Conservation (phyloP, 2,329 filamentous ascomycete species). For the Aureobasidium sp. region DNA sequence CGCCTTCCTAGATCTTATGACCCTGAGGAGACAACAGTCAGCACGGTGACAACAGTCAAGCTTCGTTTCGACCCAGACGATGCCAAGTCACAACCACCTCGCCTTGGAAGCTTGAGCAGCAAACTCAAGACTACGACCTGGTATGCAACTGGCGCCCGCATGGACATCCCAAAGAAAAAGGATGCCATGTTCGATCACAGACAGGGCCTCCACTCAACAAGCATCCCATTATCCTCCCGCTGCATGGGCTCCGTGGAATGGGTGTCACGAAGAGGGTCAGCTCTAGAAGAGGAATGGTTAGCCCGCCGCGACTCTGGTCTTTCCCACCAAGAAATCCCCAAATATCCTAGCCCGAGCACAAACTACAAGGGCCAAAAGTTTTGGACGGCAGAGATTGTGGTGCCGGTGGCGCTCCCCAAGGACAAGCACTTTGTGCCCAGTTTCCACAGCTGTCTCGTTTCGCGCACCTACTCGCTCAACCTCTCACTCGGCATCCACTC, state of each 20-base stretch:
- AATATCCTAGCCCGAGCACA: slow-evolving; percentile 31
- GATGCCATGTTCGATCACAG: slow-evolving; percentile 39
- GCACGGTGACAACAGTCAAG: slow-evolving; percentile 49
- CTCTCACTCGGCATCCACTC: slow-evolving; percentile 48
- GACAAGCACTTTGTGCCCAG: slow-evolving; percentile 59
- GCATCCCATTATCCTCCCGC: slow-evolving; percentile 47
- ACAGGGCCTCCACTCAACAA: slow-evolving; percentile 48
- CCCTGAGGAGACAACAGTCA: slow-evolving; percentile 35
- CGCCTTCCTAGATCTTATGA: slow-evolving; percentile 39
- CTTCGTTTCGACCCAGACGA: slow-evolving; percentile 55
- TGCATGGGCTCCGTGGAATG: slow-evolving; percentile 53
- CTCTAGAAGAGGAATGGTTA: slow-evolving; percentile 24
- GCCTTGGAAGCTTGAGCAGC: slow-evolving; percentile 44
- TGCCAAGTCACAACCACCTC: slow-evolving; percentile 44
- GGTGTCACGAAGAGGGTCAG: slow-evolving; percentile 37
- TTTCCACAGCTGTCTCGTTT: slow-evolving; percentile 62
- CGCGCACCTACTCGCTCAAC: slow-evolving; percentile 56
- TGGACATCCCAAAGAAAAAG: slow-evolving; percentile 42
- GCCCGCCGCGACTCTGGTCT: slow-evolving; percentile 36
- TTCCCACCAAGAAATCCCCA: slow-evolving; percentile 26
- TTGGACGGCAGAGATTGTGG: slow-evolving; percentile 57
- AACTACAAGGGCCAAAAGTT: slow-evolving; percentile 43
- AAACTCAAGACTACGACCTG: slow-evolving; percentile 54
- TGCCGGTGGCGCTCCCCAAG: slow-evolving; percentile 56
- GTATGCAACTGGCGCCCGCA: slow-evolving; percentile 47